phyloP scores from a whole-genome alignment of 73 alveolate species.

The Paramecium biaurelia region DNA sequence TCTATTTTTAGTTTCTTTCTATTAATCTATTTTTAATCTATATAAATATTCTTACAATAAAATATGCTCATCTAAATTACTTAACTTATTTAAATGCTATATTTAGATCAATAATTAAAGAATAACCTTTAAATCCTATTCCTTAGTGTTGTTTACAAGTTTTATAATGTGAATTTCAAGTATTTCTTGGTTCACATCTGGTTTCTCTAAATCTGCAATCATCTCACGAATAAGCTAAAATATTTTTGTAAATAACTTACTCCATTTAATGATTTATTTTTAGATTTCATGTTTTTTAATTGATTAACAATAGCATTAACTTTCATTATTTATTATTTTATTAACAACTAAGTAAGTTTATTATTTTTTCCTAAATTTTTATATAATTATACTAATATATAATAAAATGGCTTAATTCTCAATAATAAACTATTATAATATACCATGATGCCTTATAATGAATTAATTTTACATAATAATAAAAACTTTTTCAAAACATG shows the following conservation, averaged over 20 bases:
- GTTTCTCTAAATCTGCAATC: background rate
- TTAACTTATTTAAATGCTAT: background rate
- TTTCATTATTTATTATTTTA: background rate
- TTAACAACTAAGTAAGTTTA: background rate
- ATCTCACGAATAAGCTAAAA: background rate
- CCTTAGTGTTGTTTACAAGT: background rate
- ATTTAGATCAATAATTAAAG: background rate
- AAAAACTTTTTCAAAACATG: no score
- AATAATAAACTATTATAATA: no score
- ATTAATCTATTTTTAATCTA: background rate
- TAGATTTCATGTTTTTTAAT: background rate
- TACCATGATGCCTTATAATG: no score
- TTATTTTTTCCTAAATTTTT: background rate
- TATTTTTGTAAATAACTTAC: background rate
- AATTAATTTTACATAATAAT: no score
- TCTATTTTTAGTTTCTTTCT: background rate
- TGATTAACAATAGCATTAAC: background rate
- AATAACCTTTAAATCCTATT: background rate
- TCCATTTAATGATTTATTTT: conserved; percentile 1
- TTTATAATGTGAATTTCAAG: background rate
- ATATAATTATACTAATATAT: background rate
- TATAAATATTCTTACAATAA: background rate
- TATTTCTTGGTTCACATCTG: background rate
- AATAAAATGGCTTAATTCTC: background rate
- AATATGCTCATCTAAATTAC: background rate